phyloP scores from a whole-genome alignment of 164 flowering plant genomes.

The Liquidambar formosana region DNA sequence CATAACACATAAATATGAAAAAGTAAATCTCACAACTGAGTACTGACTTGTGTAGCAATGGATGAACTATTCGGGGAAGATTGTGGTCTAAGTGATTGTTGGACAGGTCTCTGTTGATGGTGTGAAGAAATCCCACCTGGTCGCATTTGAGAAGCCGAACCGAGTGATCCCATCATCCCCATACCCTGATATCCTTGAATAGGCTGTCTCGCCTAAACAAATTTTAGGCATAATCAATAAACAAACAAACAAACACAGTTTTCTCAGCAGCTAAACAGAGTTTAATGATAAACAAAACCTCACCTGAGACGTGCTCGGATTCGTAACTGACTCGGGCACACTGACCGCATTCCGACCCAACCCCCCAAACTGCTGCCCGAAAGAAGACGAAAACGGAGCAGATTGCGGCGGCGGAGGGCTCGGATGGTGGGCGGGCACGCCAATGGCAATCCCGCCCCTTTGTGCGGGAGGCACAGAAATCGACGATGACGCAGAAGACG shows the following conservation, averaged over 20 bases:
- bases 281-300: background rate
- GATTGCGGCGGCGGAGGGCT: conserved; percentile 34
- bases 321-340: conserved; percentile 31
- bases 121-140: conserved; percentile 45
- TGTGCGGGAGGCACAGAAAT: conserved; percentile 20
- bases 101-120: conserved; percentile 60
- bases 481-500: conserved; percentile 2
- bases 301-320: conserved; percentile 37
- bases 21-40: background rate
- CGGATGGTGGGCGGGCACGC: conserved; percentile 58
- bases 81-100: conserved; percentile 50
- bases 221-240: background rate
- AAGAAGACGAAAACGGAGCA: conserved; percentile 41
- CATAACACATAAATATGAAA: background rate
- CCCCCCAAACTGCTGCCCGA: conserved; percentile 47
- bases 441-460: conserved; percentile 57
- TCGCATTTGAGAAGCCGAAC: conserved; percentile 56
- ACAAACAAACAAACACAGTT: background rate
- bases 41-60: conserved; percentile 54
- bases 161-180: conserved; percentile 58
- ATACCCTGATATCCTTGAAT: conserved; percentile 50
- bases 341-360: conserved; percentile 34
- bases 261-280: background rate
- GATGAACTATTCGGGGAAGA: conserved; percentile 44
- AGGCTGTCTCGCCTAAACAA: conserved; percentile 44